Base-by-base conservation (phyloP, 495 filamentous ascomycete genomes). In the Neurospora sp. region DNA sequence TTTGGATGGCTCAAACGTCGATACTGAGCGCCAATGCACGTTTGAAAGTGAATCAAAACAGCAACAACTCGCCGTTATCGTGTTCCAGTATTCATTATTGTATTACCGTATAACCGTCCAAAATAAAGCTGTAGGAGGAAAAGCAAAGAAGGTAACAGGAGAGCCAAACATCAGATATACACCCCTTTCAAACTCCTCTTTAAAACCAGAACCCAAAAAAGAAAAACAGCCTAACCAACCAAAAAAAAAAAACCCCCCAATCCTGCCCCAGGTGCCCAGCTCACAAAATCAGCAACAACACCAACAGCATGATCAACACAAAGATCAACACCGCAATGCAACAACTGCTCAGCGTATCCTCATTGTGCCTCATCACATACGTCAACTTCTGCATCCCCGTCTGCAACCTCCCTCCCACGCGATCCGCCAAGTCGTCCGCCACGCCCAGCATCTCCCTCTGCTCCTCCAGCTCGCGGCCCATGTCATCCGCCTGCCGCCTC, bases 381-480 rank as follows among this genome's bases (percentile, higher is more conserved):
- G 89, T 89, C 75, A 98, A 87, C 82, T 91, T 94, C 82, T 93
- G 91, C 84, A 98, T 89, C 6, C 96, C 96, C 76, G 87, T 92
- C 82, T 91, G 88, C 78, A 99, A 80, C 80, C 96, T 91, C 14
- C 93, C 93, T 11, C 93, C 93, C 1, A 98, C 94, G 39, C 94
- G 87, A 80, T 97, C 95, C 11, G 92, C 92, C 74, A 97, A 79
- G 6, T 84, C 87, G 84, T 98, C 94, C 70, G 94, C 91, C 72
- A 91, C 89, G 72, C 93, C 90, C 70, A 99, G 85, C 86, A 88
- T 88, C 79, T 93, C 91, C 27, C 84, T 87, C 86, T 99, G 96
- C 81, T 98, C 95, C 81, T 97, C 96, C 69, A 99, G 84, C 83
- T 99, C 96, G 72, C 95, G 84, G 9, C 95, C 95, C 95, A 99